A percentile compares a stretch with the other conserved stretches of the same genome.
These are phyloP conservation scores for Didymella segeticola DNA, from an alignment of 2,329 filamentous ascomycete species.

Conservation along the genomic window DNA sequence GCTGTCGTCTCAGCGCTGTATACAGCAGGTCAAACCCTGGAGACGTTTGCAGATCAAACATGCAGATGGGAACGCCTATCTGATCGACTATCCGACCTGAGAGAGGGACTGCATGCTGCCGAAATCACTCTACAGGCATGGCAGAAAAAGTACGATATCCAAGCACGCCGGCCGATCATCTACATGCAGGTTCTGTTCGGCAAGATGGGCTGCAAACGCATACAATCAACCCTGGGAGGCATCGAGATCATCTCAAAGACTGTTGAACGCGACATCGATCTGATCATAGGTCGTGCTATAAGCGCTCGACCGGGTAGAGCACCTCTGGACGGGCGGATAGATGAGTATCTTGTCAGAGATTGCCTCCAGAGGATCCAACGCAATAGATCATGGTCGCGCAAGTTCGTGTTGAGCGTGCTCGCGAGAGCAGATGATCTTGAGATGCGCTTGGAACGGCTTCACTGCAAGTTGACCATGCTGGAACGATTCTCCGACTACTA, in stretches of 20 bases:
- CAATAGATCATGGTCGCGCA: slow-evolving; percentile 28
- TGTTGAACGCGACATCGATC: slow-evolving; percentile 24
- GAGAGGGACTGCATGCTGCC: slow-evolving; percentile 25
- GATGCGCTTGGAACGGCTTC: slow-evolving; percentile 23
- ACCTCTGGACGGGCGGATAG: slow-evolving; percentile 1
- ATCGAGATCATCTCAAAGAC: slow-evolving; percentile 18
- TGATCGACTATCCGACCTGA: slow-evolving; percentile 33
- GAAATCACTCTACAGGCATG: slow-evolving; percentile 32
- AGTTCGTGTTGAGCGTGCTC: slow-evolving; percentile 30
- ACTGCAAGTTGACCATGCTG: slow-evolving; percentile 28
- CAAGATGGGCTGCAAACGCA: slow-evolving; percentile 25
- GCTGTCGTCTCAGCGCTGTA: slow-evolving; percentile 24
- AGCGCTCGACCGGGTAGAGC: slow-evolving; percentile 10
- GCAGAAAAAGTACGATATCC: slow-evolving; percentile 33
- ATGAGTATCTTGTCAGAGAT: slow-evolving; percentile 25
- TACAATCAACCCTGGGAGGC: slow-evolving; percentile 11
- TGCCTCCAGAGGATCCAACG: slow-evolving; percentile 27
- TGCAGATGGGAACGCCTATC: slow-evolving; percentile 28
- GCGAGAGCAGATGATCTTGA: slow-evolving; percentile 27
- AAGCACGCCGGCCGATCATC: slow-evolving; percentile 23
- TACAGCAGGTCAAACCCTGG: slow-evolving; percentile 25
- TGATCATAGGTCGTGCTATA: slow-evolving; percentile 27
- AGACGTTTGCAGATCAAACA: slow-evolving; percentile 28
- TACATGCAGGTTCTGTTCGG: slow-evolving; percentile 36
- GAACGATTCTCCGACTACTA: slow-evolving; percentile 33